Conservation (phyloP, 2,329 filamentous ascomycete species). For the Cercospora sojina region DNA sequence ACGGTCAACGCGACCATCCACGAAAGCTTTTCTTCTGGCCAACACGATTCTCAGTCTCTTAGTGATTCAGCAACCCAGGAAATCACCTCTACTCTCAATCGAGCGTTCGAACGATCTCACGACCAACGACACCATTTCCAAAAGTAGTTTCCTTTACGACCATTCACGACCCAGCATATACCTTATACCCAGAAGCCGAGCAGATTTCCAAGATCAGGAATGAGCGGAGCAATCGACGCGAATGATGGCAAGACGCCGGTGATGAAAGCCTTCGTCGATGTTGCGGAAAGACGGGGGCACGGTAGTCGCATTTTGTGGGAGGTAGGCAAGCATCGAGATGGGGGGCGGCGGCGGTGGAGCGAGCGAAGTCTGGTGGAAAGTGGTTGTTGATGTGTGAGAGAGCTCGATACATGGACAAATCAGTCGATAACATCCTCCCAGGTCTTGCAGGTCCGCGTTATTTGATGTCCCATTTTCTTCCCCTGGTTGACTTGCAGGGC, state of each 20-base stretch:
- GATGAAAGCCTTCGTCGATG: conserved; percentile 29
- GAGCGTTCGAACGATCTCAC: conserved; percentile 34
- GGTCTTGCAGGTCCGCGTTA: not conserved
- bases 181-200: conserved; percentile 30
- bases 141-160: conserved; percentile 34
- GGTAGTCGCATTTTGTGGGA: conserved; percentile 22
- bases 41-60: conserved; percentile 14
- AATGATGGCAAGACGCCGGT: conserved; percentile 26
- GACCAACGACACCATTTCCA: conserved; percentile 28
- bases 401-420: conserved; percentile 12
- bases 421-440: conserved; percentile 1
- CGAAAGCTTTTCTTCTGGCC: conserved; percentile 25
- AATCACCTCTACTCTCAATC: conserved; percentile 23
- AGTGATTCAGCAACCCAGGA: conserved; percentile 17
- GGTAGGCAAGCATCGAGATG: conserved; percentile 30
- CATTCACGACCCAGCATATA: conserved; percentile 34
- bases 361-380: conserved; percentile 20
- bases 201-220: conserved; percentile 2
- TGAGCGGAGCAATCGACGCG: conserved; percentile 22
- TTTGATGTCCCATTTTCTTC: not conserved
- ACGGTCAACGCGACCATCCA: conserved; percentile 12
- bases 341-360: conserved; percentile 25
- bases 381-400: conserved; percentile 27
- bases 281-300: conserved; percentile 12
- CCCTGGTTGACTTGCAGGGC: not conserved